Evolutionary conservation across 2,329 filamentous ascomycete genomes (phyloP).

Genomic region (Cladobotryum protrusum): DNA sequence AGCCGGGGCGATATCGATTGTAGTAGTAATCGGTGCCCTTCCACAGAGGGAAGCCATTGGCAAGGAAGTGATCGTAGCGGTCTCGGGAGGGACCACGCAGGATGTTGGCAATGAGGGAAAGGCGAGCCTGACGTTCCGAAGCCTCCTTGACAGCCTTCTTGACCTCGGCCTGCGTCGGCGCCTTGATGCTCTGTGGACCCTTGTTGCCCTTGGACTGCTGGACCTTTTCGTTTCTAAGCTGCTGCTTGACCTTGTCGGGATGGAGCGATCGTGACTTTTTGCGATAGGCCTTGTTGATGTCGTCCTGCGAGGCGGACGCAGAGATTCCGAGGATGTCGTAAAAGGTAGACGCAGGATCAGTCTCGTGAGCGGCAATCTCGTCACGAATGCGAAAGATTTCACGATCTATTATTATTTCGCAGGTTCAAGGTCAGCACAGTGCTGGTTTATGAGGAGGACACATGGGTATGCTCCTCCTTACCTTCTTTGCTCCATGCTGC

Average conservation of each 20-base stretch:
- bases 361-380: conserved; percentile 75
- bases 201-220: conserved; percentile 49
- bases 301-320: conserved; percentile 68
- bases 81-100: conserved; percentile 73
- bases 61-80: conserved; percentile 90
- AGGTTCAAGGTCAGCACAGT: not conserved
- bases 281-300: conserved; percentile 91
- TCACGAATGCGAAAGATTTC: conserved; percentile 96
- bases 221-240: conserved; percentile 65
- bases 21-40: conserved; percentile 99
- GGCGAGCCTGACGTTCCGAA: conserved; percentile 72
- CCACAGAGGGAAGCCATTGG: conserved; percentile 92
- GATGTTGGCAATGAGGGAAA: conserved; percentile 80
- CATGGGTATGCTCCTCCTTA: conserved; percentile 29
- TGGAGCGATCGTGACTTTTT: conserved; percentile 78
- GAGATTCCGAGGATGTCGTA: conserved; percentile 86
- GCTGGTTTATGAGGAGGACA: too few species aligned
- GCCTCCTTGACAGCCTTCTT: conserved; percentile 74
- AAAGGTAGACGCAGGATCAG: conserved; percentile 72
- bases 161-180: conserved; percentile 68
- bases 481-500: conserved; percentile 85
- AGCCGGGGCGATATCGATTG: conserved; percentile 80
- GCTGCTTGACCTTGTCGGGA: conserved; percentile 90
- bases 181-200: conserved; percentile 58
- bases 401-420: conserved; percentile 62